These are phyloP conservation scores for Sequoiadendron giganteum DNA, from an alignment of 75 land plant genomes.

Conservation along the genomic window DNA sequence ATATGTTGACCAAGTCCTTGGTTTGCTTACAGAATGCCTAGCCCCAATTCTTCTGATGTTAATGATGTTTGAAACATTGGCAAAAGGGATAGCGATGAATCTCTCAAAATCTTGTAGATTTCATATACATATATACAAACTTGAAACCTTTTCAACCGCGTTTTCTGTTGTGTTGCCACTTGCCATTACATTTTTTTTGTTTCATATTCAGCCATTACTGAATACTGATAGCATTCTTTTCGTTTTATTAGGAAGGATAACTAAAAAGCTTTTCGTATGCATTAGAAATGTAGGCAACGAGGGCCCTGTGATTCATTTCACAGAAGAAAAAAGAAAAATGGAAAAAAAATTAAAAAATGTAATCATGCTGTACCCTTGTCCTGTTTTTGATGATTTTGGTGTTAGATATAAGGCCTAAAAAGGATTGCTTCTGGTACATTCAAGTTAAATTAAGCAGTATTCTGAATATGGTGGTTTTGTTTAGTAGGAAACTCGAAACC, in stretches of 20 bases:
- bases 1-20: neutral
- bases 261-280: neutral
- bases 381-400: neutral
- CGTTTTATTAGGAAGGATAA: neutral
- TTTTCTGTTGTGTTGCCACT: neutral
- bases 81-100: neutral
- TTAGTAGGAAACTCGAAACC: neutral
- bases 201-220: no score
- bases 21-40: neutral
- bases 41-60: neutral
- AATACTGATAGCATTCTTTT: neutral
- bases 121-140: neutral
- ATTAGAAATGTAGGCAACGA: neutral
- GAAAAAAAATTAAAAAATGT: neutral
- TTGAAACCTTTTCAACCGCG: neutral
- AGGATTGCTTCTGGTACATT: no score
- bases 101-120: neutral
- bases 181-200: neutral
- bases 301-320: neutral
- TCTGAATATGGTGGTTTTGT: neutral
- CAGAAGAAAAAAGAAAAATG: neutral
- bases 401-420: no score
- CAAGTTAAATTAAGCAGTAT: neutral
- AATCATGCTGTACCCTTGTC: neutral
- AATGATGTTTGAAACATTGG: neutral